Percentiles rank a stretch among this genome's conserved stretches.
phyloP scores from a whole-genome alignment of 495 filamentous ascomycete species.

The Hypoxylon lenormandii region DNA sequence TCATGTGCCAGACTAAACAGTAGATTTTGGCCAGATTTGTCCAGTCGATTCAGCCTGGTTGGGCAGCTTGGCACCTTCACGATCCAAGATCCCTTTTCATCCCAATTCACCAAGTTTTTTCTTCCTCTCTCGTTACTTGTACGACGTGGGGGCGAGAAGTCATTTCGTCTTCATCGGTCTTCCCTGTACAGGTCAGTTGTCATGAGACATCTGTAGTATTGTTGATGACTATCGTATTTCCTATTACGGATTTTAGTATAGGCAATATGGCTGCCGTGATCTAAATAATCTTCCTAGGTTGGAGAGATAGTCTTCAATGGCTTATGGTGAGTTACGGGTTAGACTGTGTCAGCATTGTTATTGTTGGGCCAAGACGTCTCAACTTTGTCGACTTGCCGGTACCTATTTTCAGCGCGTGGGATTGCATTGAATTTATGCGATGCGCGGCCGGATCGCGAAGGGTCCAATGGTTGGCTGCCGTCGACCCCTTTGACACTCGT shows the following conservation, averaged over 20 bases:
- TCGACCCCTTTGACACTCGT: slow-evolving; percentile 22
- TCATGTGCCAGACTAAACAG: slow-evolving; percentile 39
- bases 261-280: background rate
- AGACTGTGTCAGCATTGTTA: slow-evolving; percentile 35
- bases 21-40: slow-evolving; percentile 17
- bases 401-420: slow-evolving; percentile 43
- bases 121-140: background rate
- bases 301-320: slow-evolving; percentile 9
- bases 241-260: slow-evolving; percentile 14
- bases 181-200: background rate
- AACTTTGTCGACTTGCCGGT: slow-evolving; percentile 20
- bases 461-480: slow-evolving; percentile 29
- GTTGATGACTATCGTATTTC: slow-evolving; percentile 5
- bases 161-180: slow-evolving; percentile 2
- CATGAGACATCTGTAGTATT: slow-evolving; percentile 10
- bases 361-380: slow-evolving; percentile 36
- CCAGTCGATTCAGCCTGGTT: slow-evolving; percentile 39
- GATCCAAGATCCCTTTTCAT: background rate
- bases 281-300: background rate
- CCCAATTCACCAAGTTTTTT: background rate
- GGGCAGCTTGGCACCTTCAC: slow-evolving; percentile 1
- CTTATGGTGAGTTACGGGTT: slow-evolving; percentile 14
- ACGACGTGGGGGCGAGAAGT: background rate
- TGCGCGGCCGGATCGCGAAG: slow-evolving; percentile 18
- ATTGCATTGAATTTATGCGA: slow-evolving; percentile 49